phyloP scores from a whole-genome alignment of 2,329 filamentous ascomycete species.

The Sarocladium strictum region DNA sequence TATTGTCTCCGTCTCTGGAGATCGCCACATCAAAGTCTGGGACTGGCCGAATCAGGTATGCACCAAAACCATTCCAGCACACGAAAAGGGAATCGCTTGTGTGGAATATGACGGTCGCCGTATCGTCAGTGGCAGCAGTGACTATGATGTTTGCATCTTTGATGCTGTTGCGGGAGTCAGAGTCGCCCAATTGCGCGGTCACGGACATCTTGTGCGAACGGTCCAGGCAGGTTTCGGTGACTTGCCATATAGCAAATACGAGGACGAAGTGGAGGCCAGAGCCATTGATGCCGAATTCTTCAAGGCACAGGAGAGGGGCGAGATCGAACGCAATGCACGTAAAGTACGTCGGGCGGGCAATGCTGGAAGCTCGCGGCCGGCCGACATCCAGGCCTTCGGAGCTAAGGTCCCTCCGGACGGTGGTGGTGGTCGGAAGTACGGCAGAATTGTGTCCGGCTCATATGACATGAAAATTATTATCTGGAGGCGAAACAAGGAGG shows the following conservation, averaged over 20 bases:
- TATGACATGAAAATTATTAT: constrained; percentile 96
- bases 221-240: constrained; percentile 95
- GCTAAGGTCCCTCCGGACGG: constrained; percentile 87
- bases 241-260: constrained; percentile 69
- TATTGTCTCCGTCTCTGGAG: constrained; percentile 91
- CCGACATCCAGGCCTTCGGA: constrained; percentile 72
- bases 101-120: constrained; percentile 92
- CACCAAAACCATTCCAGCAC: constrained; percentile 73
- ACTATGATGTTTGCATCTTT: constrained; percentile 93
- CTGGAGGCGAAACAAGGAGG: constrained; percentile 82
- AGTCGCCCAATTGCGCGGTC: constrained; percentile 79
- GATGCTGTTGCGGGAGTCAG: constrained; percentile 81
- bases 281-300: constrained; percentile 70
- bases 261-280: constrained; percentile 67
- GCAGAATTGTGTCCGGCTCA: constrained; percentile 92
- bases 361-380: constrained; percentile 67
- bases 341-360: constrained; percentile 42
- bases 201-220: constrained; percentile 81
- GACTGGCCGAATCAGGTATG: constrained; percentile 76
- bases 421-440: constrained; percentile 82
- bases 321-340: constrained; percentile 31
- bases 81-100: constrained; percentile 93
- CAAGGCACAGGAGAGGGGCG: constrained; percentile 47
- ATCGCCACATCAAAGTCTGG: constrained; percentile 92
- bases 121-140: constrained; percentile 93